Base-by-base conservation (phyloP, 2,329 filamentous ascomycete species). In the Pezicula carpinea region DNA sequence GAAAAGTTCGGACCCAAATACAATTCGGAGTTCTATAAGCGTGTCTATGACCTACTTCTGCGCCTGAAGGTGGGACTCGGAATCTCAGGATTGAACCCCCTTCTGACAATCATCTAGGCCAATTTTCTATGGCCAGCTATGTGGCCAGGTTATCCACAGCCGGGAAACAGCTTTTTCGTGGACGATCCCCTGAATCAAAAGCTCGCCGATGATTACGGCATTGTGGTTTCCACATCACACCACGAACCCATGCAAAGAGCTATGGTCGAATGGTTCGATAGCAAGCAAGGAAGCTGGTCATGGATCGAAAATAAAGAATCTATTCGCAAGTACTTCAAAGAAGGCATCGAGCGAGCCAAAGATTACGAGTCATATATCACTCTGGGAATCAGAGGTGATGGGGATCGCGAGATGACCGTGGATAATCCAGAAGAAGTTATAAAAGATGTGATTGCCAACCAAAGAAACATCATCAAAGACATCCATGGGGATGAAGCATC, bases 121-220 rank as follows among this genome's bases (percentile, higher is more conserved):
- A 89, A 88, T 61, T 88, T 86, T 58, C 68, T 89, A 39, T 89
- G 85, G 85, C 85, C 84, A 1, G 76, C 82, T 0, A 72, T 80
- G 61, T 89, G 84, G 85, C 77, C 75, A 8, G 76, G 74, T 50
- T 70, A 68, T 32, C 71, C 70, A 2, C 66, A 66, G 3, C 72
- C 70, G 0, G 70, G 71, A 7, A 73, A 74, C 31, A 85, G 85
- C 71, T 84, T 87, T 58, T 79, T 81, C 58, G 74, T 84, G 1
- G 85, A 88, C 49, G 84, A 88, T 56, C 69, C 76, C 1, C 68
- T 72, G 34, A 87, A 81, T 54, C 81, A 85, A 59, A 76, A 79
- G 0, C 73, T 85, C 2, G 82, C 84, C 0, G 81, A 88, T 51
- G 80, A 81, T 17, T 87, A 80, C 58, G 83, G 81, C 40, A 78